phyloP scores from a whole-genome alignment of 192 early-diverging fungal genomes.

The Endogone sp. region DNA sequence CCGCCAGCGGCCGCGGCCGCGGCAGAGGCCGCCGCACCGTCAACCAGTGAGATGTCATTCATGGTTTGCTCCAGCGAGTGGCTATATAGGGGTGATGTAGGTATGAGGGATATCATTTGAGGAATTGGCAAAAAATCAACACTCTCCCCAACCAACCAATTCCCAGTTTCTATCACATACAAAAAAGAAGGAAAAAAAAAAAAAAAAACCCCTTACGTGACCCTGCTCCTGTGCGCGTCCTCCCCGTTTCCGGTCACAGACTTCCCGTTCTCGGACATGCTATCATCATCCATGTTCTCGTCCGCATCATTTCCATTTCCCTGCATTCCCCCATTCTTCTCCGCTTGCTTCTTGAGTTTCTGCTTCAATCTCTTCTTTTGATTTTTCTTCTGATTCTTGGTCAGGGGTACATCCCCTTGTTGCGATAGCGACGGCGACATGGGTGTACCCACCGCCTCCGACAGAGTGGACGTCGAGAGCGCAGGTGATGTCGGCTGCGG shows the following conservation, averaged over 20 bases:
- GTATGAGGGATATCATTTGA: too few relatives aligned
- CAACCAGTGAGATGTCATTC: slow-evolving; percentile 62
- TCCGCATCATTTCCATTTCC: slow-evolving; percentile 21
- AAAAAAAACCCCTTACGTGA: background rate
- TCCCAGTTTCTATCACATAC: too few relatives aligned
- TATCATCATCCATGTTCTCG: slow-evolving; percentile 11
- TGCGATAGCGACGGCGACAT: background rate
- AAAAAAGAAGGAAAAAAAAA: too few relatives aligned
- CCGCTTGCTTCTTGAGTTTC: slow-evolving; percentile 17
- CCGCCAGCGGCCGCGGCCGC: background rate
- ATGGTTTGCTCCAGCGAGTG: slow-evolving; percentile 57
- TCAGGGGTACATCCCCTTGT: slow-evolving; percentile 24
- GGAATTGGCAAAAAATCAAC: too few relatives aligned
- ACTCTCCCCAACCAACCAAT: too few relatives aligned
- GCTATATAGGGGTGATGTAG: slow-evolving; percentile 13
- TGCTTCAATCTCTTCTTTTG: slow-evolving; percentile 33
- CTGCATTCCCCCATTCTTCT: slow-evolving; percentile 41
- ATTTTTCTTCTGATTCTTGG: slow-evolving; percentile 53
- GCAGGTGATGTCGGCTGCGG: slow-evolving; percentile 1
- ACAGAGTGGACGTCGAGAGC: slow-evolving; percentile 9
- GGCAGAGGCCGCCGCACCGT: slow-evolving; percentile 16
- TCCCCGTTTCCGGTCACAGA: background rate
- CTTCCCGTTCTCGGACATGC: slow-evolving; percentile 1
- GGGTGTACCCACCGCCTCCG: too few relatives aligned
- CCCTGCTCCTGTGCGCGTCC: background rate